Conservation (phyloP, 257 asterid genomes). For the Solanum etuberosum region DNA sequence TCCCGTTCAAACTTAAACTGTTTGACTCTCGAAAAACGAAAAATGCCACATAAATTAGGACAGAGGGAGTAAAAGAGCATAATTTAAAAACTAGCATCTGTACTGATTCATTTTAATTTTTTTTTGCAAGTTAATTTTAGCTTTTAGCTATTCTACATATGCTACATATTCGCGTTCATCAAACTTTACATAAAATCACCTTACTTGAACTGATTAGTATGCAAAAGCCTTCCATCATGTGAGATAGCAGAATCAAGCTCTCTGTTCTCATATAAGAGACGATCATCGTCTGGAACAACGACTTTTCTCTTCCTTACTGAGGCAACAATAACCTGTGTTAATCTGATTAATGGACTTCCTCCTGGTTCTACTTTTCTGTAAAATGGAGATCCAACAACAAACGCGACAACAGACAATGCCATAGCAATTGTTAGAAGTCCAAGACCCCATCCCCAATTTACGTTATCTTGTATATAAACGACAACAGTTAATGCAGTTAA, state of each 20-base stretch:
- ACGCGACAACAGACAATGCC: slow-evolving; percentile 40
- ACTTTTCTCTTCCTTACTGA: slow-evolving; percentile 46
- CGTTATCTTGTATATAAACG: slow-evolving; percentile 76
- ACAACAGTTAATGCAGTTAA: slow-evolving; percentile 60
- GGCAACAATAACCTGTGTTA: slow-evolving; percentile 56
- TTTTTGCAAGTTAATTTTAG: neutral
- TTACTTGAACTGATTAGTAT: slow-evolving; percentile 74
- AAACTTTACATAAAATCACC: neutral
- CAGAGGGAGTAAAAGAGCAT: neutral
- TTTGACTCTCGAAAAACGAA: too few species aligned
- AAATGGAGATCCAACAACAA: slow-evolving; percentile 42
- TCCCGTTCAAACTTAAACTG: too few species aligned
- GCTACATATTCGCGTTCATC: neutral
- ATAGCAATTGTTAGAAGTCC: slow-evolving; percentile 79
- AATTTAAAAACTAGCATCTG: neutral
- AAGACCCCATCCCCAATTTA: slow-evolving; percentile 87
- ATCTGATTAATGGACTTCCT: slow-evolving; percentile 69
- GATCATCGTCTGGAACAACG: slow-evolving; percentile 15
- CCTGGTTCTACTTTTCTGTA: slow-evolving; percentile 58
- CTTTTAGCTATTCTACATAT: neutral
- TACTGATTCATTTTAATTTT: neutral
- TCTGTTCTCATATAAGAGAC: slow-evolving; percentile 40
- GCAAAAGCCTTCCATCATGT: slow-evolving; percentile 51
- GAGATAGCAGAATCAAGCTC: slow-evolving; percentile 59
- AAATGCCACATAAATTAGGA: too few species aligned